These are phyloP conservation scores for Nannizziopsis arthrosporioides DNA, from an alignment of 2,329 filamentous ascomycete species.

Conservation along the genomic window DNA sequence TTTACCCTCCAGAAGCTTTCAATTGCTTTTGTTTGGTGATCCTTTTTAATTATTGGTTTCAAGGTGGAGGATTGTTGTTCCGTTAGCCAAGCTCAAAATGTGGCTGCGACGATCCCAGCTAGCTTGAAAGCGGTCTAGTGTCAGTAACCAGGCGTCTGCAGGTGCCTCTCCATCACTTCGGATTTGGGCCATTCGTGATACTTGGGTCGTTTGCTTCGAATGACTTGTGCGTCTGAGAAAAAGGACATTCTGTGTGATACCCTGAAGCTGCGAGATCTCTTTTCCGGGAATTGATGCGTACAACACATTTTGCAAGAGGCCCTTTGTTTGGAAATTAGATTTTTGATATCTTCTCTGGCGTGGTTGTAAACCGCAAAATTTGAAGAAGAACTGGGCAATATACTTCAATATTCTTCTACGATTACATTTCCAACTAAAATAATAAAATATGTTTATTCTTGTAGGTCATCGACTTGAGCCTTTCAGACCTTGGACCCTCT, in stretches of 20 bases:
- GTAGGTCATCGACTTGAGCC: constrained; percentile 25
- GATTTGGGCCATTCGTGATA: too few relatives aligned
- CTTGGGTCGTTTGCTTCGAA: too few relatives aligned
- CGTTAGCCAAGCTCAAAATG: neutral
- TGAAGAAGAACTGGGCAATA: neutral
- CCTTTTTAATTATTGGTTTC: constrained; percentile 4
- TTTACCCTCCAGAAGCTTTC: neutral
- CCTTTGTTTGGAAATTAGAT: too few relatives aligned
- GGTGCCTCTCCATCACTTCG: neutral
- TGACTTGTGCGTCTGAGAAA: too few relatives aligned
- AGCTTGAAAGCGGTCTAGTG: neutral
- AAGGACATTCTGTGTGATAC: too few relatives aligned
- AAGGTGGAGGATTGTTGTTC: constrained; percentile 4
- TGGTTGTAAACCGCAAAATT: neutral
- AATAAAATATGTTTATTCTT: constrained; percentile 39
- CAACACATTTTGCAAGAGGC: too few relatives aligned
- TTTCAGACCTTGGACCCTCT: constrained; percentile 13
- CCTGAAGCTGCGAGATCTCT: too few relatives aligned
- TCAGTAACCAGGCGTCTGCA: neutral
- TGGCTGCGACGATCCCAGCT: neutral
- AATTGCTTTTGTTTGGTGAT: neutral
- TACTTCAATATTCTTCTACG: constrained; percentile 2
- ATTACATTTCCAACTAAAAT: constrained; percentile 1
- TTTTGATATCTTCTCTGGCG: too few relatives aligned
- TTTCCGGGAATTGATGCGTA: too few relatives aligned